Evolutionary conservation across 768 basidiomycete genomes (phyloP), one percentile per base, ranked within the genome.

Genomic region (Auricularia heimuer): DNA sequence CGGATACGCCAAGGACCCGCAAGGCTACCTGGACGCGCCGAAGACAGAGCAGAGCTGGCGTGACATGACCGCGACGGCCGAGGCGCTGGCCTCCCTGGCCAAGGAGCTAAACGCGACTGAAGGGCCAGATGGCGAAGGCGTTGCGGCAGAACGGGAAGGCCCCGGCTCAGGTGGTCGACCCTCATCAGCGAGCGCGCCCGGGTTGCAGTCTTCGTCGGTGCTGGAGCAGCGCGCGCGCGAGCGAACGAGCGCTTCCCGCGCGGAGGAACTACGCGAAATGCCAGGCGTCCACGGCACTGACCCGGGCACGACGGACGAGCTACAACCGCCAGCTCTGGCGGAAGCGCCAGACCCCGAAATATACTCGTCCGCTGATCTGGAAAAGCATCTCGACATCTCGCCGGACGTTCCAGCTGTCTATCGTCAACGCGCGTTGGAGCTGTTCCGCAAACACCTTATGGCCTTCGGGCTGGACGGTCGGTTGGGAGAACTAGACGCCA

Each of bases 401-500:
- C 65, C 66, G 0, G 69, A 73, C 61, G 63, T 73, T 0, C 68
- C 70, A 0, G 34, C 33, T 1, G 63, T 65, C 1, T 37, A 67
- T 42, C 24, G 51, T n/a, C 3, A 21, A 14, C 14, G 3, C 0
- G 58, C 77, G 21, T 58, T 65, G 42, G 66, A 70, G 62, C 61
- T 73, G 3, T 2, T 73, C 1, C 4, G 39, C 14, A 65, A 65
- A 42, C 64, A 71, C 65, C 1, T 64, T 65, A 24, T 54, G 45
- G 76, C 71, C 0, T 77, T 77, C 63, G 72, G 75, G 10, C 37
- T 77, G 2, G 68, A 75, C 56, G 75, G 72, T 12, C 54, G 75
- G 16, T 64, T 77, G 16, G 76, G 76, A 7, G 64, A 71, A 4
- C 70, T 72, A 14, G 64, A 66, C 1, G 69, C 64, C 1, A 51